phyloP scores from a whole-genome alignment of 1,284 basidiomycete genomes.

The Trichosporon sp. region DNA sequence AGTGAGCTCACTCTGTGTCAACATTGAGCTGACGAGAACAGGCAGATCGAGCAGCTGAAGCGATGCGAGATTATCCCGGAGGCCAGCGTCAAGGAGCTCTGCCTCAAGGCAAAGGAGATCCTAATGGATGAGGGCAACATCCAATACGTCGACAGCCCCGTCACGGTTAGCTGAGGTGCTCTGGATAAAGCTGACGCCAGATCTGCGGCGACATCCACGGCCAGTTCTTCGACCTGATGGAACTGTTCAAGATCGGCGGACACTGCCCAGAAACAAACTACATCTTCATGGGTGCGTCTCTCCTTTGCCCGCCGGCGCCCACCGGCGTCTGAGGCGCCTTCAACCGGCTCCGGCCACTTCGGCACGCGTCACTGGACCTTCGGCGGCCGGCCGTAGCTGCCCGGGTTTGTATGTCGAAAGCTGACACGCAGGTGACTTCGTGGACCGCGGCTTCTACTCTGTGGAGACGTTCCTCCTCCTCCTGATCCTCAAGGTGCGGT shows the following conservation, averaged over 20 bases:
- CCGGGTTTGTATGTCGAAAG: too few relatives aligned
- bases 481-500: constrained; percentile 92
- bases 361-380: too few relatives aligned
- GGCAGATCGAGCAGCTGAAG: constrained; percentile 80
- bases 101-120: constrained; percentile 92
- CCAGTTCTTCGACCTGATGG: constrained; percentile 96
- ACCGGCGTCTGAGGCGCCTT: background rate
- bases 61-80: constrained; percentile 90
- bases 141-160: constrained; percentile 91
- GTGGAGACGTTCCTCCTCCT: constrained; percentile 96
- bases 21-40: constrained; percentile 10
- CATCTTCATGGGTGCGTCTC: constrained; percentile 85
- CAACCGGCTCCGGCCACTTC: background rate
- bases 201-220: constrained; percentile 99
- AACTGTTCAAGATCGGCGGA: constrained; percentile 92
- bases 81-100: constrained; percentile 85
- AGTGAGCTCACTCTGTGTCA: constrained; percentile 23
- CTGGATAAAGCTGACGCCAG: constrained; percentile 50
- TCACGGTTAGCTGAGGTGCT: constrained; percentile 63
- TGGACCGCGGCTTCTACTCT: constrained; percentile 94
- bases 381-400: too few relatives aligned
- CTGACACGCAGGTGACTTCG: constrained; percentile 68
- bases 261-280: constrained; percentile 95
- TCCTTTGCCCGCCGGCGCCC: background rate
- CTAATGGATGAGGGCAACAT: constrained; percentile 97